Base-by-base conservation (phyloP, 345 rosid genomes). In the Acer saccharum region DNA sequence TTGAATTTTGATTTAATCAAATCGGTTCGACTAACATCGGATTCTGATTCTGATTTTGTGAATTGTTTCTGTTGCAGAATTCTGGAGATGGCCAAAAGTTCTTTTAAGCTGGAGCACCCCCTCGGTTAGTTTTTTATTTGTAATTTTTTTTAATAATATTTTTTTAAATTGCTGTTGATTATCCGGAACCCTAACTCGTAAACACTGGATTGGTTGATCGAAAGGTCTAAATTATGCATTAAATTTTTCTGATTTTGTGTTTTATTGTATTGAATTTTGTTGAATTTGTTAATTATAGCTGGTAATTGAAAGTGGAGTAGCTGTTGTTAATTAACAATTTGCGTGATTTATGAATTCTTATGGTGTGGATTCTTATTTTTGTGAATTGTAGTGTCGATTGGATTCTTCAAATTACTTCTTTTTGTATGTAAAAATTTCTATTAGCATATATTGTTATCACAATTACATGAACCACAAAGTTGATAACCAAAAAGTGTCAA, bases 31-130 rank as follows among this genome's bases (percentile, higher is more conserved):
- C 21, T 12, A 4, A 62, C 27, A 14, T 21, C 32, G 69, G 43
- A 10, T 21, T 25, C 66, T 64, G 7, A 16, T 63, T 74, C 16
- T 48, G 41, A 20, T 60, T 69, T 43, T 55, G 6, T 35, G 39
- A 35, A 4, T 35, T 35, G 14, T 41, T 55, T 65, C 64, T 57
- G 50, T 76, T 68, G 76, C 78, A 84, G 83, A 73, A 44, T 67
- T 64, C 44, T 54, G 12, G 46, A 72, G 72, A 95, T 95, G 99
- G 92, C 96, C 14, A 90, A 81, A 72, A 91, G 89, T 84, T 91
- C 91, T 50, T 95, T 93, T 88, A 92, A 95, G 89, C 79, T 86
- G 85, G 99, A 95, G 78, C 97, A 93, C 64, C 98, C 99, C 46
- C 94, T 95, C 61, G 99, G 99, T 93, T 80, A 52, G 88, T 80